phyloP scores from a whole-genome alignment of 805 yeast genomes.

The Saccharomycopsis fibuligera region DNA sequence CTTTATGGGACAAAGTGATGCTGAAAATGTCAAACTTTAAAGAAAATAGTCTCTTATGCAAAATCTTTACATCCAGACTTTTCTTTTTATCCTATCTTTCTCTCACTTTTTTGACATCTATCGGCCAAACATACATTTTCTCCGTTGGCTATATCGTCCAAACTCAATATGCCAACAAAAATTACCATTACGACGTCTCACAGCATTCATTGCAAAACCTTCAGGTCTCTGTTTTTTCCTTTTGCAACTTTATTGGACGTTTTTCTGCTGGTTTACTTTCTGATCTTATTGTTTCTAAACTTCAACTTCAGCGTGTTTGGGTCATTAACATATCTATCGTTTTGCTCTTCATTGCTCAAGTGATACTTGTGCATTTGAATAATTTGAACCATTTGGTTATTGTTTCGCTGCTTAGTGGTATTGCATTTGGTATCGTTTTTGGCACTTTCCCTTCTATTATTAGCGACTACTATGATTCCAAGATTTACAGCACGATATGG shows the following conservation, averaged over 20 bases:
- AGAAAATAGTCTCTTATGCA: constrained; percentile 3
- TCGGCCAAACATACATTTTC: constrained; percentile 68
- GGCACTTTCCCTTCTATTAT: constrained; percentile 72
- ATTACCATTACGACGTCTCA: constrained; percentile 7
- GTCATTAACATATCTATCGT: constrained; percentile 41
- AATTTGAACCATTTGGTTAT: constrained; percentile 38
- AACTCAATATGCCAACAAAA: constrained; percentile 30
- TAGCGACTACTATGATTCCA: constrained; percentile 67
- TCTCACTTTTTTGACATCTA: constrained; percentile 14
- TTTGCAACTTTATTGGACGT: constrained; percentile 18
- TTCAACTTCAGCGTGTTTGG: constrained; percentile 60
- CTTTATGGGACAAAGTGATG: no score
- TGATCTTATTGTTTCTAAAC: constrained; percentile 48
- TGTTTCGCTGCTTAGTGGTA: constrained; percentile 53
- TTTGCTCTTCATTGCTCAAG: constrained; percentile 34
- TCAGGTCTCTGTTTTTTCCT: constrained; percentile 17
- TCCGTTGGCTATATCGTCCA: constrained; percentile 69
- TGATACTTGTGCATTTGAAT: constrained; percentile 29
- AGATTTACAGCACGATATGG: constrained; percentile 68
- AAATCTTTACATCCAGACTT: constrained; percentile 16
- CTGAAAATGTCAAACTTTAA: neutral
- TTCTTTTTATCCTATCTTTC: constrained; percentile 11
- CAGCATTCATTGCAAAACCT: constrained; percentile 14
- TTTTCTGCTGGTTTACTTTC: constrained; percentile 58
- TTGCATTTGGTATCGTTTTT: constrained; percentile 62